Percentiles rank a stretch among this genome's conserved stretches.
Evolutionary conservation across 768 basidiomycete species (phyloP).

Genomic region (Suillus subluteus): DNA sequence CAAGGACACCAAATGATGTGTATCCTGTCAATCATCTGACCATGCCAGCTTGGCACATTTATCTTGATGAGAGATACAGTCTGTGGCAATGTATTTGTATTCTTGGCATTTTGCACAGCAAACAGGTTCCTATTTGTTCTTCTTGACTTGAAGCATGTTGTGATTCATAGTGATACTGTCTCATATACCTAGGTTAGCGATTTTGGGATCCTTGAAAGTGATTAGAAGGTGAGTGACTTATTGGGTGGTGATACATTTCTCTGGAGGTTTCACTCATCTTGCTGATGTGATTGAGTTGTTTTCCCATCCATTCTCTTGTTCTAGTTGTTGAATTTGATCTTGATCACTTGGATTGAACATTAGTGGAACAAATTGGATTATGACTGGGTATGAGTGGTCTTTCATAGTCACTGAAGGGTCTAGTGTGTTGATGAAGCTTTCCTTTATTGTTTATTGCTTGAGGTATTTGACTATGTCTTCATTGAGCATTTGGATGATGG

Average conservation of each 20-base stretch:
- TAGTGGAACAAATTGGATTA: conserved; percentile 29
- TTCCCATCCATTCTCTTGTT: conserved; percentile 1
- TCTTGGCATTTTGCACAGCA: not conserved
- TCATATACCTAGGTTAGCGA: conserved; percentile 27
- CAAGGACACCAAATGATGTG: too few species aligned
- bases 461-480: conserved; percentile 23
- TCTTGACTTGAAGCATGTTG: conserved; percentile 1
- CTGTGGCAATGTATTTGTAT: not conserved
- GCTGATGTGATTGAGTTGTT: not conserved
- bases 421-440: conserved; percentile 10
- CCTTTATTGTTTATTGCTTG: conserved; percentile 2
- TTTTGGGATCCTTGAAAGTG: conserved; percentile 6
- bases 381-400: conserved; percentile 7
- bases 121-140: not conserved
- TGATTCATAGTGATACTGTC: conserved; percentile 23
- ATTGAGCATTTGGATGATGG: conserved; percentile 17
- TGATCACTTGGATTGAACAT: conserved; percentile 15
- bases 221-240: not conserved
- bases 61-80: not conserved
- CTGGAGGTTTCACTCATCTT: conserved; percentile 4
- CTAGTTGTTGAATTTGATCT: accelerated
- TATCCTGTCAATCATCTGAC: too few species aligned
- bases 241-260: not conserved
- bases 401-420: conserved; percentile 8
- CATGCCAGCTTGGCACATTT: not conserved